Evolutionary conservation across 1,284 basidiomycete genomes (phyloP), one percentile per base, ranked within the genome.

Genomic region (Jaminaea rosea): DNA sequence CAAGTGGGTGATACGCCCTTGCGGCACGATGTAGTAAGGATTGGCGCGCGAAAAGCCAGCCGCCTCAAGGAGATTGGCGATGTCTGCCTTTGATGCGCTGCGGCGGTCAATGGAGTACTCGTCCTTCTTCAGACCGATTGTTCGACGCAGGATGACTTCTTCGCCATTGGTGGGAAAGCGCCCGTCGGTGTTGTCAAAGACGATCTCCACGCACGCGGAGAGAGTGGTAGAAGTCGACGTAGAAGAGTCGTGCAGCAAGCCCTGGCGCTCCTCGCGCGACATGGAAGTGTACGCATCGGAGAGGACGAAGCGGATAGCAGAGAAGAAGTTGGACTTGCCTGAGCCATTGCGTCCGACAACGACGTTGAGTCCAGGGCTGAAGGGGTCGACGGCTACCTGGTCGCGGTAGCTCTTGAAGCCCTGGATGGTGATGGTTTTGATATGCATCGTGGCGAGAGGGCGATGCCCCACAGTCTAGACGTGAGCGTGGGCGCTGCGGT

Each of bases 11-110:
- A 99, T 97, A 50, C 93, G 80, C 54, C 93, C 93, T 78, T 98
- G 93, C 0, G 93, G 93, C 0, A 98, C 93, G 59, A 99, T 99
- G 72, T 98, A 99, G 76, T 98, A 99, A 0, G 94, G 94, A 68
- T 98, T 98, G 31, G 87, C 87, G 72, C 89, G 86, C 74, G 87
- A 91, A 78, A 99, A 99, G 2, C 94, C 93, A 0, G 94, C 94
- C 1, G 59, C 60, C 49, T 73, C 71, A 48, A 73, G 63, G 28
- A 73, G 63, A 45, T 68, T 71, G 88, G 92, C 88, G 23, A 99
- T 89, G 66, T 99, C 94, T 4, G 90, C 91, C 75, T 96, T 97
- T 75, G 84, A 88, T 0, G 88, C 87, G 58, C 85, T 88, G 78
- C 96, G 97, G 77, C 87, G 85, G 77, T 99, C 94, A 42, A 98